Base-by-base conservation (phyloP, 2,329 filamentous ascomycete species). In the Ophiognomonia clavigignenti-juglandacearum region DNA sequence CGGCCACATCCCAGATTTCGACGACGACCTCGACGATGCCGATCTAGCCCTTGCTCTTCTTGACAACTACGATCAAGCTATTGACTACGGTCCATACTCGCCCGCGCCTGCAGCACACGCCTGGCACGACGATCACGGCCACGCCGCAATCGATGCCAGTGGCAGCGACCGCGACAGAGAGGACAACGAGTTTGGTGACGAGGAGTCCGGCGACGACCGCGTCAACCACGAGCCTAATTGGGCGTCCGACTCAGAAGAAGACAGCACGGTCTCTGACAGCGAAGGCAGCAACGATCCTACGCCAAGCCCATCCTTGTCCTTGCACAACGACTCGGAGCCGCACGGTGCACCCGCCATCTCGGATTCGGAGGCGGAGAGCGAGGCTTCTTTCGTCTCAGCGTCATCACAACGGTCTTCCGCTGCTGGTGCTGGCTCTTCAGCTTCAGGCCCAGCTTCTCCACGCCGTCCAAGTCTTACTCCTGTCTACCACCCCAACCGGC, bases 401-500 rank as follows among this genome's bases (percentile, higher is more conserved):
- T n/a, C n/a, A n/a, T n/a, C n/a, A n/a, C n/a, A n/a, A n/a, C n/a
- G n/a, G n/a, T n/a, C n/a, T n/a, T n/a, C n/a, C n/a, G n/a, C n/a
- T n/a, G n/a, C n/a, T n/a, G n/a, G n/a, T n/a, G n/a, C n/a, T n/a
- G n/a, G n/a, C n/a, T n/a, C n/a, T 41, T 22, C 20, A 47, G 13
- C 18, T 22, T 23, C 3, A n/a, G n/a, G 31, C 43, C 39, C 20
- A 20, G 29, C 13, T 38, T 42, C 37, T 41, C 45, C 45, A 42
- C 45, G 45, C 27, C 45, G 41, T 43, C 31, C 45, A 29, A 51
- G 49, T 29, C 41, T 42, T 19, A 51, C 49, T 10, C 45, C 49
- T 16, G 42, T 44, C 19, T 45, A 49, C 18, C 46, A 45, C 42
- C 49, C 42, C 3, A 46, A 49, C 27, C 42, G 46, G 11, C 45